A percentile compares a stretch with the other conserved stretches of the same genome.
Evolutionary conservation across 2,329 filamentous ascomycete species (phyloP).

Genomic region (Aspergillus jensenii): DNA sequence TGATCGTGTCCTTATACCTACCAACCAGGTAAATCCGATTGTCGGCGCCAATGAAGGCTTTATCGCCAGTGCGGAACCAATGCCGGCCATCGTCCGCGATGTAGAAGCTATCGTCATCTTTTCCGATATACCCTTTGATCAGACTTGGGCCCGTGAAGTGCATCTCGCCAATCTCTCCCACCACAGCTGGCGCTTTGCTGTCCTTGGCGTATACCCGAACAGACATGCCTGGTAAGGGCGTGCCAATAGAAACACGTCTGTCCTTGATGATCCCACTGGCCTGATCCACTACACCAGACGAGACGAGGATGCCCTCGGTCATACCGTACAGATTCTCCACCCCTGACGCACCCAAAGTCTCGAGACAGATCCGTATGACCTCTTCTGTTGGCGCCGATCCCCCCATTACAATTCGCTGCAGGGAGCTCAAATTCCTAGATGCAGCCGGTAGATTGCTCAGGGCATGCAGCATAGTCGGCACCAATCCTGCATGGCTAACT

Average conservation of each 20-base stretch:
- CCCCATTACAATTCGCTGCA: not conserved
- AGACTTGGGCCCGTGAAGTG: not conserved
- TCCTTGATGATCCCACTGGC: too few relatives aligned
- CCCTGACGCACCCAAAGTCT: not conserved
- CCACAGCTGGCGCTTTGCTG: not conserved
- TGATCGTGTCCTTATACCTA: not conserved
- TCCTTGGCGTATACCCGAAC: not conserved
- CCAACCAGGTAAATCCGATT: not conserved
- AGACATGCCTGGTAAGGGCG: not conserved
- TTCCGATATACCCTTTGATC: not conserved
- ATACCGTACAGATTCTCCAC: not conserved
- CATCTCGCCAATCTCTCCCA: not conserved
- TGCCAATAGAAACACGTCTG: too few relatives aligned
- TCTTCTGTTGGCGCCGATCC: not conserved
- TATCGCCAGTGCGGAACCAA: not conserved
- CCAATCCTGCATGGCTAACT: not conserved
- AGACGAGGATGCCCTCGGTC: not conserved
- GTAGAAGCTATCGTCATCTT: not conserved
- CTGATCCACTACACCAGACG: not conserved
- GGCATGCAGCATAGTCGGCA: not conserved
- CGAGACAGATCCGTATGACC: not conserved
- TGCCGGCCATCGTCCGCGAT: not conserved
- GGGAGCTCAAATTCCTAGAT: not conserved
- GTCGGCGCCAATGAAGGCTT: not conserved
- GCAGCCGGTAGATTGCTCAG: not conserved